Evolutionary conservation across 306 rosid genomes (phyloP).

Genomic region (Dryas drummondii): DNA sequence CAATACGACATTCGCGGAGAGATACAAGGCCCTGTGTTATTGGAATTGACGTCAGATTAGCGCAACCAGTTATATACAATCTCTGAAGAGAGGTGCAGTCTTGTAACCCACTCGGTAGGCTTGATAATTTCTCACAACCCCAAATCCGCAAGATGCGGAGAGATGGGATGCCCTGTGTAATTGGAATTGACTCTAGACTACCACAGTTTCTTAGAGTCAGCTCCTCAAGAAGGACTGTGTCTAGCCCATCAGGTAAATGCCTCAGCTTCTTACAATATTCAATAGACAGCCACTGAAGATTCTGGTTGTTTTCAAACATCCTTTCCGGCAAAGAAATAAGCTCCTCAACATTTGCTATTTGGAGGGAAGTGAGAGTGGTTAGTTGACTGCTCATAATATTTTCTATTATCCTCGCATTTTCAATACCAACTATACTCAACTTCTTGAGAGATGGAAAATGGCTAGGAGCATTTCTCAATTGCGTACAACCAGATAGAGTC

Average conservation of each 20-base stretch:
- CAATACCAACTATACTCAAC: not conserved
- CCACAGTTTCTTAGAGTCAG: fast-evolving
- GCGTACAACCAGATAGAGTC: not conserved
- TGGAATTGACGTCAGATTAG: not conserved
- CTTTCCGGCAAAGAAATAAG: not conserved
- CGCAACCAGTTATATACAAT: not conserved
- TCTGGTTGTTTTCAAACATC: not conserved
- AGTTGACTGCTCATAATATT: not conserved
- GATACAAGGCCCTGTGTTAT: not conserved
- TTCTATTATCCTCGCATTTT: not conserved
- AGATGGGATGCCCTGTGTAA: not conserved
- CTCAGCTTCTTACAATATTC: fast-evolving
- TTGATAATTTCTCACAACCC: not conserved
- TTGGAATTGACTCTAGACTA: not conserved
- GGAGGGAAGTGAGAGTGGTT: not conserved
- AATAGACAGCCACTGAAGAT: not conserved
- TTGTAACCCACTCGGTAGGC: not conserved
- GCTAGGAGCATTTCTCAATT: not conserved
- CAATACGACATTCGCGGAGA: not conserved
- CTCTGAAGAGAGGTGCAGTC: not conserved
- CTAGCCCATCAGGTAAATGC: not conserved
- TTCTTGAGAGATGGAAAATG: not conserved
- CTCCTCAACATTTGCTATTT: fast-evolving
- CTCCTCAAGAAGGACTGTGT: not conserved
- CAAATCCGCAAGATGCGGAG: not conserved